Conservation (phyloP, 192 early-diverging fungal species). For the Coemansia sp. region DNA sequence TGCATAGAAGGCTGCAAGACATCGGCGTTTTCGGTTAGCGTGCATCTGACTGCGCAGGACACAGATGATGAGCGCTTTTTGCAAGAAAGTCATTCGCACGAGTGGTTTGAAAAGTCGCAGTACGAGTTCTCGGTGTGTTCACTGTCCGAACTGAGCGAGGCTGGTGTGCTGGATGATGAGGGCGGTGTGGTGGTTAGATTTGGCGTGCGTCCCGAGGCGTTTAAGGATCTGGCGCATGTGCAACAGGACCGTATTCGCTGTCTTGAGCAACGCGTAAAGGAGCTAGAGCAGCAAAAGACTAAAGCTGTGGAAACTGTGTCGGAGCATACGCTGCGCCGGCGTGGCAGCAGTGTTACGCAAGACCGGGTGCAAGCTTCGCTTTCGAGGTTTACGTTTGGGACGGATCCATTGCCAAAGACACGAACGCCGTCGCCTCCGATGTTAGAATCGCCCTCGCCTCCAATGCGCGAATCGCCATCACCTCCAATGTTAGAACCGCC, state of each 20-base stretch:
- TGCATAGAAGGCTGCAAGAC: constrained; percentile 26
- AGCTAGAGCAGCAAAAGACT: constrained; percentile 19
- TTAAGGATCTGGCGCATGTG: constrained; percentile 15
- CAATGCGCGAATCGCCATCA: neutral
- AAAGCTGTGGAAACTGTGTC: constrained; percentile 17
- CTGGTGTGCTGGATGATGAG: constrained; percentile 9
- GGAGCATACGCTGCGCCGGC: constrained; percentile 7
- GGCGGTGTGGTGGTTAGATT: constrained; percentile 27
- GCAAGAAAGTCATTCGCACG: constrained; percentile 12
- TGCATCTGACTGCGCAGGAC: constrained; percentile 8
- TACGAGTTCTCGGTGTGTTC: constrained; percentile 35
- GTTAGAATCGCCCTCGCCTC: neutral
- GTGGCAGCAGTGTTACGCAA: neutral
- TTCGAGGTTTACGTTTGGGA: neutral
- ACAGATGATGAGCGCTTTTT: neutral
- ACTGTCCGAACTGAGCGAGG: constrained; percentile 18
- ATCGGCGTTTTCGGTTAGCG: constrained; percentile 12
- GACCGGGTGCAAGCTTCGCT: neutral
- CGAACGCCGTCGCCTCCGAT: neutral
- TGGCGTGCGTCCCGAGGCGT: constrained; percentile 34
- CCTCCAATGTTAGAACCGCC: neutral
- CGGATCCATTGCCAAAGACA: neutral
- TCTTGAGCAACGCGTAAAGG: constrained; percentile 33
- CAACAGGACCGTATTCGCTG: constrained; percentile 29
- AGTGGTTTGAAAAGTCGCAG: constrained; percentile 8